These are phyloP conservation scores for Ormosia emarginata DNA, from an alignment of 306 rosid genomes.

Conservation along the genomic window DNA sequence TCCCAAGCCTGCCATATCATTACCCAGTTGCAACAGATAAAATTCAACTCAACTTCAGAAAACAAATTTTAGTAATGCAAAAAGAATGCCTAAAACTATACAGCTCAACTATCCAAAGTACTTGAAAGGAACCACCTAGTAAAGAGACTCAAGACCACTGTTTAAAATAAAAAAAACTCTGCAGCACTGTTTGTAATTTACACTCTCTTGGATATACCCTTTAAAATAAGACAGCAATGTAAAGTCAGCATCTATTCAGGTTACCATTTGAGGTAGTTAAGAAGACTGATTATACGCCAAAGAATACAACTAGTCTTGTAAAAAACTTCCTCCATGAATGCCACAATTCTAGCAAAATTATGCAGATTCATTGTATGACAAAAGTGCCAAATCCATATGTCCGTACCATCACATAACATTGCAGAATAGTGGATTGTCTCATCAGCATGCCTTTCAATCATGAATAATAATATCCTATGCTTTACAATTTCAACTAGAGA, in stretches of 20 bases:
- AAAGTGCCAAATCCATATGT: background rate
- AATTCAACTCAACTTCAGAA: slow-evolving; percentile 5
- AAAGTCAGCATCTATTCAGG: too few species aligned
- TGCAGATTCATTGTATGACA: background rate
- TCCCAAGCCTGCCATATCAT: background rate
- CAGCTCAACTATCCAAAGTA: background rate
- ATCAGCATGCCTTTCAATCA: background rate
- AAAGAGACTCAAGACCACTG: too few species aligned
- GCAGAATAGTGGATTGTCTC: background rate
- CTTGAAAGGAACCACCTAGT: too few species aligned
- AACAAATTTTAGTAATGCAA: background rate
- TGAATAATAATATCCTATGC: background rate
- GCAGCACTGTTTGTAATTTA: too few species aligned
- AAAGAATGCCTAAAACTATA: background rate
- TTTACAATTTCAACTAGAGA: background rate
- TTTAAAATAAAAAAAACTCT: too few species aligned
- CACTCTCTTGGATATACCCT: too few species aligned
- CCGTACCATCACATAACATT: background rate
- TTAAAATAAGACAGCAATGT: too few species aligned
- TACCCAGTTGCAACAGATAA: background rate
- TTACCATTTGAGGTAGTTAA: background rate
- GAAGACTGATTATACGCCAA: background rate
- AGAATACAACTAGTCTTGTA: background rate
- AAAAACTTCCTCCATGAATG: background rate
- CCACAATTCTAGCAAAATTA: background rate